A percentile compares a stretch with the other conserved stretches of the same genome.
Evolutionary conservation across 2,329 filamentous ascomycete species (phyloP).

Genomic region (Neurospora sp.): DNA sequence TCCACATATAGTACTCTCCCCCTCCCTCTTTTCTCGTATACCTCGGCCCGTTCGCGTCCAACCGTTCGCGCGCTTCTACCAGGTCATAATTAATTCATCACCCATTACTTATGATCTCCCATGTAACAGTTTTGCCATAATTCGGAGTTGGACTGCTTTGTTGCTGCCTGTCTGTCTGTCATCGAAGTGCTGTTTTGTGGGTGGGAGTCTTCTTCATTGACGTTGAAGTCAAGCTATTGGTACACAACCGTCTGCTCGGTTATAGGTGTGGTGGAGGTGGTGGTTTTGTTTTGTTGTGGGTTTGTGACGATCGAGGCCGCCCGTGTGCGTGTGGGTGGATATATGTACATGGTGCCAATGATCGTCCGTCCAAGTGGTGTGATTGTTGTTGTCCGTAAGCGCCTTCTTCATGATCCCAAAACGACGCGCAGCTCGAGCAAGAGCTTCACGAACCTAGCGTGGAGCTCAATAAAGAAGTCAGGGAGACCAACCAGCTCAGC

Average conservation of each 20-base stretch:
- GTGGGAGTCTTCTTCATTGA: not conserved
- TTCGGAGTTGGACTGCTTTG: not conserved
- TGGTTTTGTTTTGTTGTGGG: not conserved
- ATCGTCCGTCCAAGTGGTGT: not conserved
- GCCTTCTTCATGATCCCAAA: constrained; percentile 32
- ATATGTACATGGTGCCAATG: not conserved
- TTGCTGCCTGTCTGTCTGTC: not conserved
- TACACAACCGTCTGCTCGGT: not conserved
- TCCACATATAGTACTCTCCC: not conserved
- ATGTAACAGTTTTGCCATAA: not conserved
- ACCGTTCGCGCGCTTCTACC: not conserved
- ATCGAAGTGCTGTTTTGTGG: not conserved
- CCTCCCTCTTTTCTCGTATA: no score
- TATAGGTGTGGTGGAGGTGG: not conserved
- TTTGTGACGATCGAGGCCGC: not conserved
- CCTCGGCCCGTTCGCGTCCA: no score
- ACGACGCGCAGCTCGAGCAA: constrained; percentile 49
- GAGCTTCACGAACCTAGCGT: constrained; percentile 53
- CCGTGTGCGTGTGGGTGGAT: not conserved
- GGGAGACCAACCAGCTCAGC: constrained; percentile 57
- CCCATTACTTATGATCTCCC: not conserved
- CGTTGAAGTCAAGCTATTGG: not conserved
- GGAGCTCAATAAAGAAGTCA: constrained; percentile 60
- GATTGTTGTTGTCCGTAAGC: not conserved
- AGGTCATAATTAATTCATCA: not conserved